Conservation (phyloP, 2,329 filamentous ascomycete genomes). For the Endoconidiophora polonica region DNA sequence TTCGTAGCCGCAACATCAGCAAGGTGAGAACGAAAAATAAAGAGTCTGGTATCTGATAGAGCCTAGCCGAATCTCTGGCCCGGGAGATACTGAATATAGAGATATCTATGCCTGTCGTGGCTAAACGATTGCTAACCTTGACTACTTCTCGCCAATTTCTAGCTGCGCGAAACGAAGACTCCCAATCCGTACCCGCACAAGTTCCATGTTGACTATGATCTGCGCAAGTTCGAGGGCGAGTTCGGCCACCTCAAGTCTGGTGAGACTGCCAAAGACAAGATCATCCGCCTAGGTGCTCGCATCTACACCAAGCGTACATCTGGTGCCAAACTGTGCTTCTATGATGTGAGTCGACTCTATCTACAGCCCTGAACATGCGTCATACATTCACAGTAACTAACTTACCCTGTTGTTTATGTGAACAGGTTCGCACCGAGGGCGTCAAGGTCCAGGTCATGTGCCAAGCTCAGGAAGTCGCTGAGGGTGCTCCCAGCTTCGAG, state of each 20-base stretch:
- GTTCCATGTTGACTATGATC: slow-evolving; percentile 72
- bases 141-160: background rate
- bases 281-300: slow-evolving; percentile 63
- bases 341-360: slow-evolving; percentile 36
- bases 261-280: slow-evolving; percentile 59
- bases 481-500: slow-evolving; percentile 52
- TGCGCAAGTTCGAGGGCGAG: slow-evolving; percentile 62
- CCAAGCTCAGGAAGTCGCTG: slow-evolving; percentile 61
- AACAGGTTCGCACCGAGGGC: slow-evolving; percentile 36
- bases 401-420: background rate
- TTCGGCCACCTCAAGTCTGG: slow-evolving; percentile 76
- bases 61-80: too few relatives aligned
- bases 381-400: background rate
- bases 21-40: slow-evolving; percentile 22
- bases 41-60: too few relatives aligned
- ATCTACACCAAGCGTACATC: slow-evolving; percentile 77
- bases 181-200: slow-evolving; percentile 86
- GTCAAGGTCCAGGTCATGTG: slow-evolving; percentile 80
- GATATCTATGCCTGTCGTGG: slow-evolving; percentile 1
- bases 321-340: slow-evolving; percentile 78
- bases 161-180: slow-evolving; percentile 50
- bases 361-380: too few relatives aligned
- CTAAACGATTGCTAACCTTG: background rate
- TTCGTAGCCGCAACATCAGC: slow-evolving; percentile 69
- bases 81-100: too few relatives aligned